Base-by-base conservation (phyloP, 2,329 filamentous ascomycete species). In the Drechmeria coniospora region DNA sequence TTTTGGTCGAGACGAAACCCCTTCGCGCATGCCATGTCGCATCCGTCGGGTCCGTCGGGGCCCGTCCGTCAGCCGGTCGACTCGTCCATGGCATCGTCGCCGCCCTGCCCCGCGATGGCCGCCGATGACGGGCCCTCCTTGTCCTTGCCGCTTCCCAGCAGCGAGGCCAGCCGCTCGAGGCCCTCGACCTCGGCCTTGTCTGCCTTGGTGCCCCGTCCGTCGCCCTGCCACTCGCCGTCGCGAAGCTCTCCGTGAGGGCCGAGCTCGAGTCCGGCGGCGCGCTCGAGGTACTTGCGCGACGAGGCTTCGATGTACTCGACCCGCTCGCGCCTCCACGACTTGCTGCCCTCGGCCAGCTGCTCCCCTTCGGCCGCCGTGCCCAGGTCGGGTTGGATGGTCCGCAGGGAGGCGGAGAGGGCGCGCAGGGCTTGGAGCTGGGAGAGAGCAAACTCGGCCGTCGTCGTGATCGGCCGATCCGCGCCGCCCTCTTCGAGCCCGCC, bases 241-340 rank as follows among this genome's bases (percentile, higher is more conserved):
- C 67, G 61, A 26, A 77, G 63, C 42, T 73, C 73, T 8, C 74
- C 74, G 33, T 65, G 55, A 5, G 55, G 48, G 3, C 68, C 73
- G 19, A 79, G 48, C 41, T 82, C 76, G 31, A 86, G 54, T 0
- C 79, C 79, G 25, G 73, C 60, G 24, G 71, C 60, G 16, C 56
- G 64, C 55, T 92, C 81, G 22, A 94, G 57, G 47, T 92, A 80
- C 33, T 79, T 65, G 39, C 72, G 63, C 27, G 81, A 80, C 43
- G 84, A 75, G 29, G 68, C 67, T 53, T 94, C 86, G 26, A 95
- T 74, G 48, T 95, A 95, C 38, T 79, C 68, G 31, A 77, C 64
- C 34, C 87, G 63, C 48, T 90, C 74, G 29, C 74, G 67, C 21
- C 74, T 66, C 57, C 73, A 80, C 25, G 65, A 65, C 44, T 64